Conservation (phyloP, 2,329 filamentous ascomycete genomes). For the Fusarium chaquense region DNA sequence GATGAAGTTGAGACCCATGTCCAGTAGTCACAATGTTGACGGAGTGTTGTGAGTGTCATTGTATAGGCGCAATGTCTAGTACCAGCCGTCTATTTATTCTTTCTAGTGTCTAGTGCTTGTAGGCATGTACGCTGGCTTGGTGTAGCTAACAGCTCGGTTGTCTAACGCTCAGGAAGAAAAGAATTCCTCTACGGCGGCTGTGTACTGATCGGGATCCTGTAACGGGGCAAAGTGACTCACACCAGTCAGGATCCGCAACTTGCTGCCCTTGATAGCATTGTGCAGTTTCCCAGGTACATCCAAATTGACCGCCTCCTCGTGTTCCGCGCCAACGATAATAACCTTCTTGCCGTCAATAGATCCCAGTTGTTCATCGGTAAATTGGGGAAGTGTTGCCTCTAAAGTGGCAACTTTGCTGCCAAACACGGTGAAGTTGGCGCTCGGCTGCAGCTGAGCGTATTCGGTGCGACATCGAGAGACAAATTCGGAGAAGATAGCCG, state of each 20-base stretch:
- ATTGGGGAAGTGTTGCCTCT: slow-evolving; percentile 53
- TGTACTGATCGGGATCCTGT: slow-evolving; percentile 55
- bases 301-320: slow-evolving; percentile 56
- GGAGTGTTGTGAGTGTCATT: neutral
- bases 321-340: slow-evolving; percentile 49
- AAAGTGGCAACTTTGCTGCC: slow-evolving; percentile 53
- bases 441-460: slow-evolving; percentile 53
- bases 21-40: neutral
- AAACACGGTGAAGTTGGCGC: slow-evolving; percentile 53
- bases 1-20: neutral
- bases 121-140: neutral
- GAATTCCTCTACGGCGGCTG: slow-evolving; percentile 49
- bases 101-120: neutral
- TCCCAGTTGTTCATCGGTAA: slow-evolving; percentile 47
- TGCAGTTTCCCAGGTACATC: slow-evolving; percentile 53
- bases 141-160: no score
- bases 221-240: slow-evolving; percentile 60
- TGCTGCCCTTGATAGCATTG: slow-evolving; percentile 54
- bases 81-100: neutral
- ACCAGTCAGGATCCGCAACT: slow-evolving; percentile 51
- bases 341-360: slow-evolving; percentile 49
- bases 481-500: slow-evolving; percentile 52
- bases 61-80: neutral
- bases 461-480: slow-evolving; percentile 53
- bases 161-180: neutral